Evolutionary conservation across 2,329 filamentous ascomycete genomes (phyloP).

Genomic region (Fusarium dimerum): DNA sequence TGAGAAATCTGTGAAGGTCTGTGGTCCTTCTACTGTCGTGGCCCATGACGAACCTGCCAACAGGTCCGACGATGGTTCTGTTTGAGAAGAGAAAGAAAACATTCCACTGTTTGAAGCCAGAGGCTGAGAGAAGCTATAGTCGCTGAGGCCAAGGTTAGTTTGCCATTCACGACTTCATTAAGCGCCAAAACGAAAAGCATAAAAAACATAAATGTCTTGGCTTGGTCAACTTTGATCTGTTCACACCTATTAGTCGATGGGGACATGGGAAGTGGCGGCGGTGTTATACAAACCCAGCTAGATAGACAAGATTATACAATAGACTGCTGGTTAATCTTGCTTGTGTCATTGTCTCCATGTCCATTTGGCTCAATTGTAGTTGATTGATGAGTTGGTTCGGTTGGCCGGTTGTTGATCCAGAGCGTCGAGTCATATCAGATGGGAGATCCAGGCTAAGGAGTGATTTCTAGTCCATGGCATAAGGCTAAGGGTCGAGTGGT

Average conservation of each 20-base stretch:
- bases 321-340: constrained; percentile 16
- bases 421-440: not conserved
- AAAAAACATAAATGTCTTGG: constrained; percentile 31
- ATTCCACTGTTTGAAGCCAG: constrained; percentile 52
- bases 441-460: not conserved
- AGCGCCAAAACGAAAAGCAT: constrained; percentile 31
- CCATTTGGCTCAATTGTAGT: constrained; percentile 5
- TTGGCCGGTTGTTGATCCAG: not conserved
- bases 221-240: constrained; percentile 60
- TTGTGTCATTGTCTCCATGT: constrained; percentile 11
- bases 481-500: not conserved
- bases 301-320: constrained; percentile 16
- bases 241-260: constrained; percentile 25
- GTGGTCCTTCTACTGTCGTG: constrained; percentile 58
- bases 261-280: constrained; percentile 13
- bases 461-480: not conserved
- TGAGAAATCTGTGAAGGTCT: constrained; percentile 58
- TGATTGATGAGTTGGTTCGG: not conserved
- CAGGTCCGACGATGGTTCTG: constrained; percentile 60
- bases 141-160: constrained; percentile 58
- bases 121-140: constrained; percentile 57
- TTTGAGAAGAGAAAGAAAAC: constrained; percentile 58
- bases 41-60: constrained; percentile 57
- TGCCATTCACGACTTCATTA: constrained; percentile 49
- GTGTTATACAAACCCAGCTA: constrained; percentile 31